Evolutionary conservation across 2,329 filamentous ascomycete species (phyloP), one percentile per base, ranked within the genome.

Genomic region (Aulographum hederae): DNA sequence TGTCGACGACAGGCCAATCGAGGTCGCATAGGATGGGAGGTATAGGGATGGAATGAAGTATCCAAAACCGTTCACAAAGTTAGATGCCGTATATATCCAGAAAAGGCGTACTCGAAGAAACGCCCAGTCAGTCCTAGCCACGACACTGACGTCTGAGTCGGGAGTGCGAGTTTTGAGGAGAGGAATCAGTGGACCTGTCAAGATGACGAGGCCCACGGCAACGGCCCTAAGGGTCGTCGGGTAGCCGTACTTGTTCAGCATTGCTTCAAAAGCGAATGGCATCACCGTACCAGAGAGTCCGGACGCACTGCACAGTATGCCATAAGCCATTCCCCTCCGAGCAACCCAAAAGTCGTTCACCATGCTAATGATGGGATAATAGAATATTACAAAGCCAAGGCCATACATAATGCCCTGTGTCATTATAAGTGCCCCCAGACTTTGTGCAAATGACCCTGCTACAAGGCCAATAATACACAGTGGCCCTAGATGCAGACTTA

Each of bases 361-460:
- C 51, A 58, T 56, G 32, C 39, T 47, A 16, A 57, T 32, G 26
- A 56, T 51, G 6, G 56, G 43, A 18, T 41, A 54, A 16, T 48
- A 51, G 34, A 58, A 45, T 16, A 52, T 49, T 6, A 52, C 37
- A 34, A 58, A 57, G 2, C 56, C 54, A 0, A 56, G 14, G 3
- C 54, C 54, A 28, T 57, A 57, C 4, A 50, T 40, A 1, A 57
- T 44, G 5, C 56, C 56, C 36, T 58, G 56, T 1, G 54, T 58
- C 4, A 49, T 42, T 29, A 60, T 54, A 34, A 56, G 46, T 1
- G 34, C 40, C n/a, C 42, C 40, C 4, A 59, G 34, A 0, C 43
- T 46, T 0, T 40, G 37, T 3, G 49, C 43, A 37, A 58, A 58
- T 1, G 48, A 54, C 8, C 44, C 52, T 0, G 39, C 30, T 3